Conservation (phyloP, 805 yeast genomes). For the Babjeviella inositovora region DNA sequence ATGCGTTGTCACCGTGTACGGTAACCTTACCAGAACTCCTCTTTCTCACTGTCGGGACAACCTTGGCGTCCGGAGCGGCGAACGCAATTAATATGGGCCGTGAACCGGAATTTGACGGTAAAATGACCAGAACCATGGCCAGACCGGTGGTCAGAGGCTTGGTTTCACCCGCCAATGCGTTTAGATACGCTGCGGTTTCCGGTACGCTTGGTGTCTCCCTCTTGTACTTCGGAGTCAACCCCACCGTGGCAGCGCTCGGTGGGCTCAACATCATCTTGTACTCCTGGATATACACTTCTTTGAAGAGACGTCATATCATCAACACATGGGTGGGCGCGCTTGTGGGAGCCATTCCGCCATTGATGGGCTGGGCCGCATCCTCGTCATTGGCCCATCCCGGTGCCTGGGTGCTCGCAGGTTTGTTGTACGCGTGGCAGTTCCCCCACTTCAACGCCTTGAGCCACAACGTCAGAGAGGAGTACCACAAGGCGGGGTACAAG, state of each 20-base stretch:
- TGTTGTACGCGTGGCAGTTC: slow-evolving; percentile 95
- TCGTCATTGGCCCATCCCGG: slow-evolving; percentile 72
- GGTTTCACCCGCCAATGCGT: slow-evolving; percentile 66
- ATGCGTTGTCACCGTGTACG: slow-evolving; percentile 78
- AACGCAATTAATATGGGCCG: slow-evolving; percentile 96
- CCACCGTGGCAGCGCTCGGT: slow-evolving; percentile 75
- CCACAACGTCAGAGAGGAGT: slow-evolving; percentile 78
- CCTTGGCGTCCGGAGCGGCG: slow-evolving; percentile 83
- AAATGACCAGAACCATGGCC: slow-evolving; percentile 76
- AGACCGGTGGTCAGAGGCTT: slow-evolving; percentile 85
- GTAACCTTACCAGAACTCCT: slow-evolving; percentile 58
- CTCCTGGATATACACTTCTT: slow-evolving; percentile 81
- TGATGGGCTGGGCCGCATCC: slow-evolving; percentile 98
- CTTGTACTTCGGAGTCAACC: slow-evolving; percentile 69
- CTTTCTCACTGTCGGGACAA: slow-evolving; percentile 70
- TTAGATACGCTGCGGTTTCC: slow-evolving; percentile 54
- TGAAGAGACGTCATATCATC: slow-evolving; percentile 69
- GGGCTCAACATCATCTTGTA: slow-evolving; percentile 65
- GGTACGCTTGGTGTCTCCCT: slow-evolving; percentile 60
- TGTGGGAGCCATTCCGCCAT: slow-evolving; percentile 97
- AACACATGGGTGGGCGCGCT: slow-evolving; percentile 98
- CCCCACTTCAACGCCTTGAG: slow-evolving; percentile 93
- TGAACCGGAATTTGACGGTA: slow-evolving; percentile 77
- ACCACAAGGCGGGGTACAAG: slow-evolving; percentile 87
- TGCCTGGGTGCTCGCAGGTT: slow-evolving; percentile 85